These are phyloP conservation scores for Aspergillus sp. DNA, from an alignment of 2,329 filamentous ascomycete species.

Conservation along the genomic window DNA sequence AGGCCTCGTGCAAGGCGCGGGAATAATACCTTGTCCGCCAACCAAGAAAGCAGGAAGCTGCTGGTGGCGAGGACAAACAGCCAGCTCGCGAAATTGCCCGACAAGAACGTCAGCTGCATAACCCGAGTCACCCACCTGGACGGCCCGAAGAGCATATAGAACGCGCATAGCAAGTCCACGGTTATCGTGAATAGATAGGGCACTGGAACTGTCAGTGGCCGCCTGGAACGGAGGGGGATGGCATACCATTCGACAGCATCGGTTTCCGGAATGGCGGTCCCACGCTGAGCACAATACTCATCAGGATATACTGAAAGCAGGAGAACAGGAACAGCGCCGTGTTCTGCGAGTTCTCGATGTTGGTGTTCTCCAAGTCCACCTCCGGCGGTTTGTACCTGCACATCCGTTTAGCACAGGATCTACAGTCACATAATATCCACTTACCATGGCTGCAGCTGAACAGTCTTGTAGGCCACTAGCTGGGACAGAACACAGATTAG, in stretches of 20 bases:
- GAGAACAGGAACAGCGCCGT: slow-evolving; percentile 81
- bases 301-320: slow-evolving; percentile 90
- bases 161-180: slow-evolving; percentile 55
- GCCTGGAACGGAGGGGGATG: slow-evolving; percentile 3
- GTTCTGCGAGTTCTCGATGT: slow-evolving; percentile 87
- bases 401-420: slow-evolving; percentile 8
- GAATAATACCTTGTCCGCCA: slow-evolving; percentile 63
- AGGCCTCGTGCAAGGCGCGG: slow-evolving; percentile 58
- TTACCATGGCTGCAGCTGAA: slow-evolving; percentile 71
- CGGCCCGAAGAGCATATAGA: slow-evolving; percentile 74
- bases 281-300: slow-evolving; percentile 81
- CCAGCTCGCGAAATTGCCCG: slow-evolving; percentile 60
- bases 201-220: slow-evolving; percentile 39
- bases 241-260: slow-evolving; percentile 68
- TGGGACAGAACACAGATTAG: slow-evolving; percentile 69
- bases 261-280: slow-evolving; percentile 80
- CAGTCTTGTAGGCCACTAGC: slow-evolving; percentile 60
- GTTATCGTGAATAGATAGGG: slow-evolving; percentile 75
- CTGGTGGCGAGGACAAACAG: slow-evolving; percentile 60
- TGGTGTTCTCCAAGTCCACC: slow-evolving; percentile 67
- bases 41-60: slow-evolving; percentile 61
- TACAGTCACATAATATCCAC: slow-evolving; percentile 7
- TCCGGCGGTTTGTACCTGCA: slow-evolving; percentile 67
- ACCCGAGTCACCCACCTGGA: slow-evolving; percentile 57
- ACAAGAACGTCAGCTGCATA: slow-evolving; percentile 82